Conservation (phyloP, 2,329 filamentous ascomycete species). For the Scortechinia acanthostroma region DNA sequence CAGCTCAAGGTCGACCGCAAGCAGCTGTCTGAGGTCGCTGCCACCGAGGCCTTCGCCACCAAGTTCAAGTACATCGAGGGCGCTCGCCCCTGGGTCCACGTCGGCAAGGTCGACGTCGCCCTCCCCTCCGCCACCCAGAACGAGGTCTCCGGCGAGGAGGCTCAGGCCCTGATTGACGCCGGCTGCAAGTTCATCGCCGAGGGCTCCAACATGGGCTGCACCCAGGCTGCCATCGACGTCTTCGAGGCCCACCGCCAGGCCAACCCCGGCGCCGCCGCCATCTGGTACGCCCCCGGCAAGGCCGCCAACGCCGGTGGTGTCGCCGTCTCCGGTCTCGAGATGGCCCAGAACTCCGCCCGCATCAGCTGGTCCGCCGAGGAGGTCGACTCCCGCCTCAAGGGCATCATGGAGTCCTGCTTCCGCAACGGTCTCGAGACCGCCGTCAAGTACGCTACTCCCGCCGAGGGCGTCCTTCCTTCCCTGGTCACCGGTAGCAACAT, state of each 20-base stretch:
- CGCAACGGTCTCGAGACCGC: conserved; percentile 81
- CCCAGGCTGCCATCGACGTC: conserved; percentile 84
- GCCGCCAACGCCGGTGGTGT: conserved; percentile 96
- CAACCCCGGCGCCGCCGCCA: conserved; percentile 52
- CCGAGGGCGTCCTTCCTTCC: conserved; percentile 78
- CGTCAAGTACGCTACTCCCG: conserved; percentile 74
- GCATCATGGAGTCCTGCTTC: conserved; percentile 93
- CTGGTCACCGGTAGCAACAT: conserved; percentile 94
- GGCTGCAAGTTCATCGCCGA: conserved; percentile 85
- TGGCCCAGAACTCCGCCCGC: conserved; percentile 86
- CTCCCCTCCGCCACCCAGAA: conserved; percentile 95
- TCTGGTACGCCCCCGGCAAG: conserved; percentile 97
- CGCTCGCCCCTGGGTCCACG: conserved; percentile 84
- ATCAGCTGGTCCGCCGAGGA: conserved; percentile 81
- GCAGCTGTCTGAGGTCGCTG: conserved; percentile 68
- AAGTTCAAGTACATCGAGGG: conserved; percentile 82
- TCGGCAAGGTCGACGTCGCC: conserved; percentile 81
- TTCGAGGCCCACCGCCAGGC: conserved; percentile 75
- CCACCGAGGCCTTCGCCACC: conserved; percentile 41
- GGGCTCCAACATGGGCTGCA: conserved; percentile 98
- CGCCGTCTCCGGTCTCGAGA: conserved; percentile 93
- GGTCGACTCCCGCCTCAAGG: conserved; percentile 84
- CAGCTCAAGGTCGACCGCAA: conserved; percentile 80
- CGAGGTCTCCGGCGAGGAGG: conserved; percentile 89
- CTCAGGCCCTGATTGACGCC: conserved; percentile 68